Evolutionary conservation across 2,329 filamentous ascomycete species (phyloP).

Genomic region (Dothiorella sarmentorum): DNA sequence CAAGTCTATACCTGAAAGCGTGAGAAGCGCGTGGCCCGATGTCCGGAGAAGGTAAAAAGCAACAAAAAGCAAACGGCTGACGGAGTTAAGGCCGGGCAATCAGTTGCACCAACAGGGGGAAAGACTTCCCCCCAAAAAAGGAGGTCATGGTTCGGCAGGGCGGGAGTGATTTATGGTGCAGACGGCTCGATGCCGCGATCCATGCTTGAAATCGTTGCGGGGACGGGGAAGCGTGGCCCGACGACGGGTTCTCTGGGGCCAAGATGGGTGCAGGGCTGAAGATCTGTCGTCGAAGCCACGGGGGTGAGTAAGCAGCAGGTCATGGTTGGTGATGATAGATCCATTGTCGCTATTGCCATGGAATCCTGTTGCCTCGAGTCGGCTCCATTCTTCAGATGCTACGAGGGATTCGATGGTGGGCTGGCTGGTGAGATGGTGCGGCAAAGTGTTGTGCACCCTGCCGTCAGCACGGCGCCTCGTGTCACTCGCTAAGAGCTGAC

Average conservation of each 20-base stretch:
- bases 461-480: slow-evolving; percentile 18
- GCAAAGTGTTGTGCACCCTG: slow-evolving; percentile 10
- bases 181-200: not conserved
- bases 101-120: not conserved
- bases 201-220: slow-evolving; percentile 2
- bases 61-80: not conserved
- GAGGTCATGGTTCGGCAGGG: not conserved
- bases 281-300: not conserved
- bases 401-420: not conserved
- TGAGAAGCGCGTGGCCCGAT: not conserved
- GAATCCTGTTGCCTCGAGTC: not conserved
- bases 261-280: slow-evolving; percentile 5
- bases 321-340: not conserved
- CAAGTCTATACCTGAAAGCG: slow-evolving; percentile 8
- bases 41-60: not conserved
- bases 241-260: not conserved
- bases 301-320: not conserved
- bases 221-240: not conserved
- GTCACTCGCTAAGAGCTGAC: slow-evolving; percentile 20
- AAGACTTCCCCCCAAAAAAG: not conserved
- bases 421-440: not conserved
- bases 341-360: not conserved
- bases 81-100: not conserved
- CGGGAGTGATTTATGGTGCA: slow-evolving; percentile 1
- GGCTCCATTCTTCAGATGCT: not conserved